Conservation (phyloP, 2,329 filamentous ascomycete species). For the Colletotrichum simmondsii region DNA sequence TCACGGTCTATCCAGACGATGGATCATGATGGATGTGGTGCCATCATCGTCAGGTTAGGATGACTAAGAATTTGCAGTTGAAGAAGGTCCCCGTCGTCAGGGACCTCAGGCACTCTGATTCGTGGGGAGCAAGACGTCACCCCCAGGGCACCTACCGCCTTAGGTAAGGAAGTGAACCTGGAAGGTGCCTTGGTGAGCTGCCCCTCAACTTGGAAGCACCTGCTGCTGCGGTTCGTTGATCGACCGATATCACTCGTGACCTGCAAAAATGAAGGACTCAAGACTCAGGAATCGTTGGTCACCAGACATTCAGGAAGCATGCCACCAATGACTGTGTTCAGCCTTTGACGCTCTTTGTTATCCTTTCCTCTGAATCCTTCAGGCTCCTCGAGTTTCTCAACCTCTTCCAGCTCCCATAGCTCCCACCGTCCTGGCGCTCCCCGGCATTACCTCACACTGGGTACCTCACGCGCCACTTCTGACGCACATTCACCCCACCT, state of each 20-base stretch:
- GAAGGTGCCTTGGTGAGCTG: background rate
- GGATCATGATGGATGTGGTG: background rate
- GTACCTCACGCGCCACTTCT: slow-evolving; percentile 19
- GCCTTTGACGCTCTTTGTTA: background rate
- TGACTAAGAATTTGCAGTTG: background rate
- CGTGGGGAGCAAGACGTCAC: background rate
- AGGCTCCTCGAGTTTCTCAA: background rate
- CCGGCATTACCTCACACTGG: slow-evolving; percentile 25
- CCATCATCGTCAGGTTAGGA: background rate
- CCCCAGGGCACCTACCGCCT: background rate
- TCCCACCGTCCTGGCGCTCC: background rate
- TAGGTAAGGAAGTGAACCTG: background rate
- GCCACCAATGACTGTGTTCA: background rate
- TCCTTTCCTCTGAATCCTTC: background rate
- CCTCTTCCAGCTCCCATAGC: background rate
- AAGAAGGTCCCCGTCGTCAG: background rate
- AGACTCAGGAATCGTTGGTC: slow-evolving; percentile 12
- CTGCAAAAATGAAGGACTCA: background rate
- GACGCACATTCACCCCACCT: slow-evolving; percentile 32
- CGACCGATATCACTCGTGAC: slow-evolving; percentile 26
- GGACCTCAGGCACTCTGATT: background rate
- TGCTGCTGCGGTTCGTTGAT: slow-evolving; percentile 5
- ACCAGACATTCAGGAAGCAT: slow-evolving; percentile 10
- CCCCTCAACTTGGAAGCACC: background rate
- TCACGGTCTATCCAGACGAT: background rate